Base-by-base conservation (phyloP, 345 rosid genomes). In the Citrus hindsii region DNA sequence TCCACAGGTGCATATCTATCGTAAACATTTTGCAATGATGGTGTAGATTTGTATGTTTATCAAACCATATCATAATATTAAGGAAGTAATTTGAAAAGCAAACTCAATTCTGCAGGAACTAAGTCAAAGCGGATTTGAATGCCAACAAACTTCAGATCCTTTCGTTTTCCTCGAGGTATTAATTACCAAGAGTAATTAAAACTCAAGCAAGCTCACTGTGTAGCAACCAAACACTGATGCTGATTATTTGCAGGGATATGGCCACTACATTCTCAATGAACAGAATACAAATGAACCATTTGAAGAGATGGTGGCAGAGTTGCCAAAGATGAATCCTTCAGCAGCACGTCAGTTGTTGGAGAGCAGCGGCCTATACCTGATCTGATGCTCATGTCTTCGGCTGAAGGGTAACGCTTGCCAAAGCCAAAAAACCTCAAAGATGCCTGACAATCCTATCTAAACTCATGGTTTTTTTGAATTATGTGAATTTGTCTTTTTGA, bases 101-200 rank as follows among this genome's bases (percentile, higher is more conserved):
- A 51, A 63, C 19, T 70, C 62, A 48, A 76, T 42, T 69, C 53
- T 79, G 86, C 84, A 91, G 95, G 92, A 91, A 73, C 67, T 88
- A 78, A 85, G 84, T 81, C 83, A 83, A 80, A 88, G 89, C 85
- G 85, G 88, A 77, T 76, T 88, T 77, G 85, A 84, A 74, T 88
- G 88, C 42, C 88, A 83, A 76, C 76, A 82, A 32, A 8, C 73
- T 72, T 71, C 85, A 59, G 76, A 38, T 69, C 92, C 90, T 77
- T 73, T 88, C 59, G 70, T 81, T 76, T 84, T 81, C 70, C 71
- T 86, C 6, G 87, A 90, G 93, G 93, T 90, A 80, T 60, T 33
- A 14, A 19, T 46, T 40, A 37, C 32, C 5, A n/a, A 2, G 38
- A 32, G 24, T 56, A 24, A 30, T 19, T 21, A 68, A 62, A 60